These are phyloP conservation scores for Pseudonectria buxi DNA, from an alignment of 2,329 filamentous ascomycete genomes.

Conservation along the genomic window DNA sequence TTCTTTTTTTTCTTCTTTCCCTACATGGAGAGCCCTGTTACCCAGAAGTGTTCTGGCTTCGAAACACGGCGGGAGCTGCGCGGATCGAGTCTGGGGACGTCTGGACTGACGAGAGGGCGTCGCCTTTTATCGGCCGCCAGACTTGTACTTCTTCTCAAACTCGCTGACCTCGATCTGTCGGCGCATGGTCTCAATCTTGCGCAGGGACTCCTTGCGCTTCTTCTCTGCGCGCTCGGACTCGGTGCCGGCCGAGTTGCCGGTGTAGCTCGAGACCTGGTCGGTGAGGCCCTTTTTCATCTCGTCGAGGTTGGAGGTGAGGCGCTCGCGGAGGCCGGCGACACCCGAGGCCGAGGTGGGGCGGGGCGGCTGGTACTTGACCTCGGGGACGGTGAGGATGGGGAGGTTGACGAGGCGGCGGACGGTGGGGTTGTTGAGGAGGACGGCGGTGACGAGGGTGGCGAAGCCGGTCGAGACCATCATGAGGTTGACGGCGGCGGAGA, in stretches of 20 bases:
- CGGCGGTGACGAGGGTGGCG: constrained; percentile 29
- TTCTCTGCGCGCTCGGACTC: constrained; percentile 29
- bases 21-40: too few species aligned
- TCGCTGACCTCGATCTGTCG: constrained; percentile 30
- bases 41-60: too few species aligned
- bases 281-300: constrained; percentile 33
- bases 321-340: constrained; percentile 23
- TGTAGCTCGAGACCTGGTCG: constrained; percentile 28
- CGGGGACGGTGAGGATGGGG: constrained; percentile 25
- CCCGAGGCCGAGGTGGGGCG: constrained; percentile 17
- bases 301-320: constrained; percentile 26
- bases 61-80: too few species aligned
- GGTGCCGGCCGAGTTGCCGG: constrained; percentile 26
- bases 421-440: constrained; percentile 30
- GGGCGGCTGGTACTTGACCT: constrained; percentile 30
- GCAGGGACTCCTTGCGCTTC: constrained; percentile 28
- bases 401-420: constrained; percentile 35
- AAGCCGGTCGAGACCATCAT: constrained; percentile 38
- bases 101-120: too few species aligned
- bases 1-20: too few species aligned
- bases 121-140: too few species aligned
- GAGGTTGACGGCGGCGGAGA: constrained; percentile 42
- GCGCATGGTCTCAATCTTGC: constrained; percentile 30
- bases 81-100: too few species aligned
- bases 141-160: constrained; percentile 37